Percentiles rank a stretch among this genome's conserved stretches.
These are phyloP conservation scores for Cladosporium velox DNA, from an alignment of 2,329 filamentous ascomycete genomes.

Conservation along the genomic window DNA sequence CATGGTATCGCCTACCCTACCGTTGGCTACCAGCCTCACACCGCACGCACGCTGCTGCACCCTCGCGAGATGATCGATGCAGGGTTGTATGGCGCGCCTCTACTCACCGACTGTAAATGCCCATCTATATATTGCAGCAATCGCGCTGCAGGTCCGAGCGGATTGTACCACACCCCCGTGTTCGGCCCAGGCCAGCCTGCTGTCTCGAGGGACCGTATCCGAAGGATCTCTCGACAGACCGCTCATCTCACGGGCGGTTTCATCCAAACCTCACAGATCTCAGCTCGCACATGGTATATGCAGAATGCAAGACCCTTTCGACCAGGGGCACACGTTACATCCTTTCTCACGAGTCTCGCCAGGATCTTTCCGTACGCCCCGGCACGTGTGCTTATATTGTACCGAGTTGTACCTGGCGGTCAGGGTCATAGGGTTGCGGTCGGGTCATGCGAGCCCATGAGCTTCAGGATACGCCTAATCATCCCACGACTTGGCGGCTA, in stretches of 20 bases:
- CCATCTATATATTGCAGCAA: constrained; percentile 4
- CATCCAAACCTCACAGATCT: not conserved
- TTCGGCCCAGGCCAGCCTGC: not conserved
- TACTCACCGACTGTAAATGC: constrained; percentile 15
- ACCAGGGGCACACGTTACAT: not conserved
- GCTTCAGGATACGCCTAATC: constrained; percentile 2
- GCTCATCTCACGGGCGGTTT: not conserved
- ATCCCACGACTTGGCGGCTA: constrained; percentile 20
- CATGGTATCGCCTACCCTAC: not conserved
- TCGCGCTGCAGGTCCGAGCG: constrained; percentile 4
- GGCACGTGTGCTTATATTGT: not conserved
- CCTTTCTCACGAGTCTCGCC: not conserved
- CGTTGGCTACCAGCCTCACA: constrained; percentile 2
- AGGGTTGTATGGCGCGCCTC: constrained; percentile 5
- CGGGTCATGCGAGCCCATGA: constrained; percentile 5
- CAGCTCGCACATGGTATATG: not conserved
- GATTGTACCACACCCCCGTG: constrained; percentile 6
- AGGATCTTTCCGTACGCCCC: not conserved
- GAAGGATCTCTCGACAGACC: constrained; percentile 8
- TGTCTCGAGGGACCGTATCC: not conserved
- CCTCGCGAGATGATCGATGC: constrained; percentile 17
- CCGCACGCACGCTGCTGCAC: not conserved
- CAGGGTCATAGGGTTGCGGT: constrained; percentile 8
- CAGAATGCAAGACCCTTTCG: not conserved
- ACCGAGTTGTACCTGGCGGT: constrained; percentile 12